Base-by-base conservation (phyloP, 1,284 basidiomycete genomes). In the Sporisorium graminicola region DNA sequence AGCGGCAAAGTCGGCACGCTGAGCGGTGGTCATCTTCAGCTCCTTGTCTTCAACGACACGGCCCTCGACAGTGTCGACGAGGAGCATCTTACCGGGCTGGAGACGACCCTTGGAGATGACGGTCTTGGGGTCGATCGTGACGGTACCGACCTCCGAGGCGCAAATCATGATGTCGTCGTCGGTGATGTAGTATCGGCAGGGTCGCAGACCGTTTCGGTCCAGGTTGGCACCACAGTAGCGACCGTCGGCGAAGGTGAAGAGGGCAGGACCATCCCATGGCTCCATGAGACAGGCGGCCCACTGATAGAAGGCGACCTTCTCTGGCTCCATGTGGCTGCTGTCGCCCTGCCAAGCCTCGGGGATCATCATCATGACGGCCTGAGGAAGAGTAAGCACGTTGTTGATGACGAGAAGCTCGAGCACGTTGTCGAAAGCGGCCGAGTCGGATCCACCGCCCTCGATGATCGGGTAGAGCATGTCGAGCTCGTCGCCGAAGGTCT, bases 221-320 rank as follows among this genome's bases (percentile, higher is more conserved):
- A 84, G 58, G 76, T 84, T 84, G 61, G 82, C 82, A 80, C 82
- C 82, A 61, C 82, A 84, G 79, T 82, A 84, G 31, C 82, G 79
- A n/a, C 82, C 82, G 65, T 84, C 82, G 61, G 81, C 78, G 68
- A 84, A 84, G 58, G 82, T 83, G 71, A 84, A 84, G 58, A 84
- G 80, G 29, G 82, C 82, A 20, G 82, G 82, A 61, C 82, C 82
- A 47, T 84, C 82, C 82, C 82, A 84, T 31, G 82, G 82, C 77
- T 84, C 82, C 82, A 83, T 84, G 64, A 84, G 71, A 63, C 82
- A 83, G 35, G 81, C 82, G 37, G 82, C 82, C 82, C 82, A 84
- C 67, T 74, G 70, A 73, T 84, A 84, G 65, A 84, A 84, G 55
- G 82, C 82, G 26, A 79, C 69, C 78, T 84, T 84, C 35, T 81